A percentile compares a stretch with the other conserved stretches of the same genome.
These are phyloP conservation scores for Wickerhamomyces kurtzmanii DNA, from an alignment of 805 yeast genomes.

Conservation along the genomic window DNA sequence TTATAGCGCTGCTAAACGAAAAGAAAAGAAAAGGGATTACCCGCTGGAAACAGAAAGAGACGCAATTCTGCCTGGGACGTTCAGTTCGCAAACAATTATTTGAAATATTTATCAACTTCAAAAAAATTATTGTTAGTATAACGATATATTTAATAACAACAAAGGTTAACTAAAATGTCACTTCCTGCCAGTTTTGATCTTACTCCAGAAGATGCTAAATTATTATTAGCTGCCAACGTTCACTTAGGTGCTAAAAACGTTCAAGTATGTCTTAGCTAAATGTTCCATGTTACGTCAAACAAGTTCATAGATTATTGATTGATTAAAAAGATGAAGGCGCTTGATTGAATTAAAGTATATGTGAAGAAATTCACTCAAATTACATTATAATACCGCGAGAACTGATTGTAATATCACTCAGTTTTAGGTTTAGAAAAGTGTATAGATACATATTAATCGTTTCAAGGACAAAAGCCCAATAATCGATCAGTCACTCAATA, in stretches of 20 bases:
- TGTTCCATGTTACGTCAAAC: not conserved
- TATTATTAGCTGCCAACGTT: slow-evolving; percentile 98
- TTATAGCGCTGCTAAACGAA: no score
- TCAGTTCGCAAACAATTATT: slow-evolving; percentile 1
- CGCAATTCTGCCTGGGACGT: no score
- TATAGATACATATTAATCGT: no score
- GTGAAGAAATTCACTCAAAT: slow-evolving; percentile 1
- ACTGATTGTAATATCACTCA: no score
- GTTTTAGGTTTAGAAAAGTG: no score
- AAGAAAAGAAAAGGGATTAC: no score
- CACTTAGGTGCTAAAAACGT: slow-evolving; percentile 99
- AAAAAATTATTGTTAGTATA: no score
- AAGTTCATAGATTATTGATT: not conserved
- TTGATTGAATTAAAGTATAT: not conserved
- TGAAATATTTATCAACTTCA: slow-evolving; percentile 1
- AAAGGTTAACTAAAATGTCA: slow-evolving; percentile 40
- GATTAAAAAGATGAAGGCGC: not conserved
- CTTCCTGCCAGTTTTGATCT: slow-evolving; percentile 84
- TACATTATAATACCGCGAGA: no score
- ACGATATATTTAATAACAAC: slow-evolving; percentile 12
- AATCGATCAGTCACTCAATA: not conserved
- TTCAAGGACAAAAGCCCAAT: no score
- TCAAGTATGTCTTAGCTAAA: slow-evolving; percentile 59
- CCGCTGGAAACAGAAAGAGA: no score
- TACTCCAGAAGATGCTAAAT: slow-evolving; percentile 98